Evolutionary conservation across 129 eudicot species (phyloP).

Genomic region (Tagetes patula): DNA sequence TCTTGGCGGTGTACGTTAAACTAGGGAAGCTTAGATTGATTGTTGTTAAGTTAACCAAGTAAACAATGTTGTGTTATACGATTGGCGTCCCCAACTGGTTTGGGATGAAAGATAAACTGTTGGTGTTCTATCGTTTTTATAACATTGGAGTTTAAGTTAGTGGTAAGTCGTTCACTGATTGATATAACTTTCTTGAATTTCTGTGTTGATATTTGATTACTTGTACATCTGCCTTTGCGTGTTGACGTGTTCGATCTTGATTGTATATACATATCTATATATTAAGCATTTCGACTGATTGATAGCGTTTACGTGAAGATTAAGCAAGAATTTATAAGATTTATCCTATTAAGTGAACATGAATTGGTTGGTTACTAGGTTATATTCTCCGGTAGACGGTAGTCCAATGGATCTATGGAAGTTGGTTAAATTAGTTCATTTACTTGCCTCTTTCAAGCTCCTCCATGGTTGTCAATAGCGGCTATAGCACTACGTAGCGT

Average conservation of each 20-base stretch:
- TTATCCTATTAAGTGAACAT: neutral
- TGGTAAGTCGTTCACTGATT: neutral
- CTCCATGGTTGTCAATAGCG: no score
- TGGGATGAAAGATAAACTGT: neutral
- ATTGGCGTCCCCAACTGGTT: neutral
- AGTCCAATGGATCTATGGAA: neutral
- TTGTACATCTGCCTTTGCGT: neutral
- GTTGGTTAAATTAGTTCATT: slow-evolving; percentile 1
- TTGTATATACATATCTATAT: neutral
- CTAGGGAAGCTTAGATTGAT: slow-evolving; percentile 18
- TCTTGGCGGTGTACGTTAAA: neutral
- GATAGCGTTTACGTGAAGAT: neutral
- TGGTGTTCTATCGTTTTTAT: neutral
- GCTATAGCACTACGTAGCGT: no score
- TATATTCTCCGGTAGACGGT: neutral
- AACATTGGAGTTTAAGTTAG: neutral
- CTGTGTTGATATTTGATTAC: neutral
- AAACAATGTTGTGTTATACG: neutral
- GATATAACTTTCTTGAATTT: neutral
- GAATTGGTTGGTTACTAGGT: neutral
- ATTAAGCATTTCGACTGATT: neutral
- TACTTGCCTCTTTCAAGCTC: neutral
- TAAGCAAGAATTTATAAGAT: neutral
- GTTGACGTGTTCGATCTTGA: slow-evolving; percentile 7
- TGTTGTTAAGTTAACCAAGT: neutral